A percentile compares a stretch with the other conserved stretches of the same genome.
phyloP scores from a whole-genome alignment of 345 rosid genomes.

The Ailanthus altissimus region DNA sequence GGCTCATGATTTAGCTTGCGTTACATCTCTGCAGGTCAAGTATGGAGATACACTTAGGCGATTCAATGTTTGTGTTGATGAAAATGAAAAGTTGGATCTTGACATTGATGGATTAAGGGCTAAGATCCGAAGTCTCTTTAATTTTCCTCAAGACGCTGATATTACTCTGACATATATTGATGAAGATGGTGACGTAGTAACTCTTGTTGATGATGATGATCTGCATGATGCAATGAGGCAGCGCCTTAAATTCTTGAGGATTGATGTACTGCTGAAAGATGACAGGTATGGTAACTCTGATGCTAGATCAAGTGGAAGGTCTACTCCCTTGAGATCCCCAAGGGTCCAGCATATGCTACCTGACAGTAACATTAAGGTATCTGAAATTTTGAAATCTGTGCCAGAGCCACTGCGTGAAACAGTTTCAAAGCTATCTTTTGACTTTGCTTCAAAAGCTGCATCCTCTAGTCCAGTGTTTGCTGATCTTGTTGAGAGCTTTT shows the following conservation, averaged over 20 bases:
- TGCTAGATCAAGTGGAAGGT: slow-evolving; percentile 54
- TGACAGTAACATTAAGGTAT: slow-evolving; percentile 38
- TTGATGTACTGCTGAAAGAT: slow-evolving; percentile 47
- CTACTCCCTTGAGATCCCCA: slow-evolving; percentile 56
- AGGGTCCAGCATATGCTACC: slow-evolving; percentile 38
- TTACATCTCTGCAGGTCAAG: slow-evolving; percentile 53
- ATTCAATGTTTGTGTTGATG: slow-evolving; percentile 56
- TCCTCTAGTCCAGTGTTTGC: slow-evolving; percentile 41
- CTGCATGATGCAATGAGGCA: slow-evolving; percentile 71
- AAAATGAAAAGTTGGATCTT: slow-evolving; percentile 64
- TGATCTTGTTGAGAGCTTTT: slow-evolving; percentile 42
- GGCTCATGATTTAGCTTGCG: slow-evolving; percentile 8
- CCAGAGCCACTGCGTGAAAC: slow-evolving; percentile 61
- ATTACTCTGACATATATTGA: slow-evolving; percentile 70
- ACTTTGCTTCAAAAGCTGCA: slow-evolving; percentile 56
- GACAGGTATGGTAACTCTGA: slow-evolving; percentile 32
- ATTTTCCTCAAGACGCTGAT: slow-evolving; percentile 53
- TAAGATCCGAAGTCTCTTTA: slow-evolving; percentile 63
- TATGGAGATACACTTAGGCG: slow-evolving; percentile 78
- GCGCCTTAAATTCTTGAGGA: slow-evolving; percentile 67
- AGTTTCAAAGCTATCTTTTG: slow-evolving; percentile 53
- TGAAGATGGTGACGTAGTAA: slow-evolving; percentile 87
- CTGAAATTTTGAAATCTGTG: slow-evolving; percentile 58
- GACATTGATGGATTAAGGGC: slow-evolving; percentile 57
- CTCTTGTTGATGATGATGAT: slow-evolving; percentile 78